Evolutionary conservation across 2,329 filamentous ascomycete genomes (phyloP), one percentile per base, ranked within the genome.

Genomic region (Beauveria pseudobassiana): DNA sequence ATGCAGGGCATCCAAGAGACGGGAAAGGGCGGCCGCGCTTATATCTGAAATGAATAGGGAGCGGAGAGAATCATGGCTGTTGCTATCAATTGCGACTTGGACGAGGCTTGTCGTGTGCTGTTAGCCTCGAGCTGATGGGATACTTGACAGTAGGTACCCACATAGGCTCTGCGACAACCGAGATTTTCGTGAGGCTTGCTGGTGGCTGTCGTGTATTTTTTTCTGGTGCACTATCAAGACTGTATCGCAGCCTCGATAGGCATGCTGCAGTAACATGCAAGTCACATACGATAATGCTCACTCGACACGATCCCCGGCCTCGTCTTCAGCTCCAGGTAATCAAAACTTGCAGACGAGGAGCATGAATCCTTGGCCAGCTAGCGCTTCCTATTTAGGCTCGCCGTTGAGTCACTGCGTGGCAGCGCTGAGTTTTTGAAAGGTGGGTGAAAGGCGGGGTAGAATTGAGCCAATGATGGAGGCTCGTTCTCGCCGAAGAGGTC

Each of bases 401-500:
- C 59, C 59, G 61, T 62, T 62, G 61, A 62, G 53, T 62, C 61
- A 62, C 61, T 51, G 46, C 28, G 12, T 6, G 5, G 30, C 46
- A 24, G 34, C 34, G 48, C 48, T 40, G 45, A 50, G 45, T 38
- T 55, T 52, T 42, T 45, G 38, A 30, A 30, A 24, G 45, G 49
- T 30, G 12, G 53, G 45, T 24, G 50, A 8, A 16, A n/a, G 3
- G 26, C 22, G 8, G 14, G 1, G 42, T 20, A 38, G 52, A 62
- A 62, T 51, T 18, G 1, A 22, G 20, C 59, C 59, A 62, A 62
- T 58, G 28, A 56, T 18, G 28, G 50, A 28, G 12, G 34, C 50
- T 49, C 57, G 61, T 54, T 60, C 56, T 64, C 64, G 64, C 64
- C 64, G 64, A 65, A 63, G 55, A 51, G 40, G 26, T 42, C 50